Conservation (phyloP, 1,284 basidiomycete genomes). For the Cutaneotrichosporon sp. region DNA sequence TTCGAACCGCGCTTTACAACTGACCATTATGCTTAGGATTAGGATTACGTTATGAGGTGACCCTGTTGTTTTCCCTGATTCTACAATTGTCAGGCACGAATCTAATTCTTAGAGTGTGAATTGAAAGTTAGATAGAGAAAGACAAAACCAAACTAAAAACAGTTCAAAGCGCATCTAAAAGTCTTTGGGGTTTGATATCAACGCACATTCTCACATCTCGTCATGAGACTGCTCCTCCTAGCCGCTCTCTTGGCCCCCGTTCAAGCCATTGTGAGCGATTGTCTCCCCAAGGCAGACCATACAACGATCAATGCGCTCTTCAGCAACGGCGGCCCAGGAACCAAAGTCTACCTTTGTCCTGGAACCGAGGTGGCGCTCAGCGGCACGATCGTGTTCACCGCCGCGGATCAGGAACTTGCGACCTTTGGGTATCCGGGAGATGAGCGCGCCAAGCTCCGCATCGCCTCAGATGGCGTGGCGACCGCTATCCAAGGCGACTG, state of each 20-base stretch:
- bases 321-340: conserved; percentile 52
- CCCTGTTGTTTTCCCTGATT: not conserved
- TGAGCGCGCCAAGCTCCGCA: conserved; percentile 50
- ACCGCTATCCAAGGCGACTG: conserved; percentile 54
- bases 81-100: not conserved
- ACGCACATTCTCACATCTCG: not conserved
- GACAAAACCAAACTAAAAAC: too few species aligned
- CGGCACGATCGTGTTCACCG: conserved; percentile 55
- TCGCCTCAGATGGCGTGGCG: conserved; percentile 40
- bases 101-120: too few species aligned
- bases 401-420: conserved; percentile 55
- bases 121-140: too few species aligned
- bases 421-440: conserved; percentile 55
- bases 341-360: conserved; percentile 55
- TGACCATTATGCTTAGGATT: too few species aligned
- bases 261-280: conserved; percentile 14
- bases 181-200: too few species aligned
- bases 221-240: not conserved
- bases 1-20: too few species aligned
- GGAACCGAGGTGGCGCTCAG: conserved; percentile 50
- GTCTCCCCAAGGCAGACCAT: conserved; percentile 45
- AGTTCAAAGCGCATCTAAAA: too few species aligned
- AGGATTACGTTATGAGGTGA: not conserved
- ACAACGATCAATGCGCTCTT: conserved; percentile 47
- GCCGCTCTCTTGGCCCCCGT: not conserved